phyloP scores from a whole-genome alignment of 2,329 filamentous ascomycete species.

The Ophiobolus disseminans region DNA sequence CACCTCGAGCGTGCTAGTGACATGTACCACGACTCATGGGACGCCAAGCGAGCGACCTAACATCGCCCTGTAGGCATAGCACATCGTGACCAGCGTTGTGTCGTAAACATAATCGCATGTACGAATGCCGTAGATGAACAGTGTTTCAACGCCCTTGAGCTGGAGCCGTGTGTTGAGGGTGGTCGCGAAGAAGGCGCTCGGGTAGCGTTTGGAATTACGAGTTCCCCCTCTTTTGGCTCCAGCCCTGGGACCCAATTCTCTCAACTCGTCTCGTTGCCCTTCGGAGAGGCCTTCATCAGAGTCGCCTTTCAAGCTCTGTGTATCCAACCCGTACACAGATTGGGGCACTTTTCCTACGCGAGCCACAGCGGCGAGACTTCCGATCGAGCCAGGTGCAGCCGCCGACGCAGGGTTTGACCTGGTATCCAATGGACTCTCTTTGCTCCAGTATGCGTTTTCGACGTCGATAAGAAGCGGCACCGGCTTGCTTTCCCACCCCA shows the following conservation, averaged over 20 bases:
- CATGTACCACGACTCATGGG: slow-evolving; percentile 9
- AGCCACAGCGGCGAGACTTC: slow-evolving; percentile 51
- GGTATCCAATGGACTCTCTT: slow-evolving; percentile 52
- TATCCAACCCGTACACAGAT: slow-evolving; percentile 57
- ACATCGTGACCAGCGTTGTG: slow-evolving; percentile 55
- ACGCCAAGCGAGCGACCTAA: slow-evolving; percentile 37
- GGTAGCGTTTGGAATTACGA: slow-evolving; percentile 54
- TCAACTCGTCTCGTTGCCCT: slow-evolving; percentile 50
- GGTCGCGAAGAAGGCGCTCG: slow-evolving; percentile 57
- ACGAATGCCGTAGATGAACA: slow-evolving; percentile 58
- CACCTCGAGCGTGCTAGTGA: slow-evolving; percentile 37
- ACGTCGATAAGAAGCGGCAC: slow-evolving; percentile 57
- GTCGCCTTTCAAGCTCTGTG: slow-evolving; percentile 54
- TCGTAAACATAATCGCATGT: slow-evolving; percentile 58
- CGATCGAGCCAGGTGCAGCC: slow-evolving; percentile 49
- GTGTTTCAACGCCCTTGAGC: slow-evolving; percentile 51
- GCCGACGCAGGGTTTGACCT: slow-evolving; percentile 47
- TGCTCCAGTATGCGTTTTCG: slow-evolving; percentile 56
- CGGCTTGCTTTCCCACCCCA: slow-evolving; percentile 55
- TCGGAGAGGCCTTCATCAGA: slow-evolving; percentile 52
- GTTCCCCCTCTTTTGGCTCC: slow-evolving; percentile 44
- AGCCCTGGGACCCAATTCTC: slow-evolving; percentile 51
- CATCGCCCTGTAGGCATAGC: slow-evolving; percentile 55
- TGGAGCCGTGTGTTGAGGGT: slow-evolving; percentile 52
- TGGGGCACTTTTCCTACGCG: slow-evolving; percentile 49